Evolutionary conservation across 75 land plant species (phyloP).

Genomic region (Selaginella tamariscina): DNA sequence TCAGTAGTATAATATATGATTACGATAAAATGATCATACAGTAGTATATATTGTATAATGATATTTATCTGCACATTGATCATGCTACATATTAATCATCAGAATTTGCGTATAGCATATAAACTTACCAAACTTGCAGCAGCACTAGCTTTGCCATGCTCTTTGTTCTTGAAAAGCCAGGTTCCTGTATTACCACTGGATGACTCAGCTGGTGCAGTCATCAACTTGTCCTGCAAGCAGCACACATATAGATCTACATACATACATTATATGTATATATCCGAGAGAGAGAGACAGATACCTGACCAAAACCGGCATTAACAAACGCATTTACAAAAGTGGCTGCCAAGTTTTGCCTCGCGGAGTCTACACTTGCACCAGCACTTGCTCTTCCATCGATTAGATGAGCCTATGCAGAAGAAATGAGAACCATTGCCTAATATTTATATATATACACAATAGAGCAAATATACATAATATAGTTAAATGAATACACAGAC

Average conservation of each 20-base stretch:
- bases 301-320: slow-evolving; percentile 98
- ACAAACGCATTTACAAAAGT: slow-evolving; percentile 99
- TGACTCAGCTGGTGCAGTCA: slow-evolving; percentile 64
- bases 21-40: too few relatives aligned
- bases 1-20: too few relatives aligned
- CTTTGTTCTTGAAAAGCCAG: slow-evolving; percentile 97
- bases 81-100: too few relatives aligned
- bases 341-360: slow-evolving; percentile 92
- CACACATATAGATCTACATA: too few relatives aligned
- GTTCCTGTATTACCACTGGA: slow-evolving; percentile 52
- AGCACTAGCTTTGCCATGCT: slow-evolving; percentile 95
- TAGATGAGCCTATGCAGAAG: slow-evolving; percentile 55
- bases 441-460: not conserved
- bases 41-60: too few relatives aligned
- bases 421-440: not conserved
- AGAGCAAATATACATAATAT: not conserved
- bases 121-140: slow-evolving; percentile 84
- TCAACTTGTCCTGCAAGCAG: slow-evolving; percentile 73
- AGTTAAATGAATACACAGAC: not conserved
- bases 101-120: too few relatives aligned
- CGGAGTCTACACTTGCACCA: slow-evolving; percentile 86
- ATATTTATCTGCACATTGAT: too few relatives aligned
- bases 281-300: slow-evolving; percentile 6
- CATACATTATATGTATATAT: not conserved
- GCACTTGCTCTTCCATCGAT: slow-evolving; percentile 96